phyloP scores from a whole-genome alignment of 306 rosid genomes.

The Cucumis hystrix region DNA sequence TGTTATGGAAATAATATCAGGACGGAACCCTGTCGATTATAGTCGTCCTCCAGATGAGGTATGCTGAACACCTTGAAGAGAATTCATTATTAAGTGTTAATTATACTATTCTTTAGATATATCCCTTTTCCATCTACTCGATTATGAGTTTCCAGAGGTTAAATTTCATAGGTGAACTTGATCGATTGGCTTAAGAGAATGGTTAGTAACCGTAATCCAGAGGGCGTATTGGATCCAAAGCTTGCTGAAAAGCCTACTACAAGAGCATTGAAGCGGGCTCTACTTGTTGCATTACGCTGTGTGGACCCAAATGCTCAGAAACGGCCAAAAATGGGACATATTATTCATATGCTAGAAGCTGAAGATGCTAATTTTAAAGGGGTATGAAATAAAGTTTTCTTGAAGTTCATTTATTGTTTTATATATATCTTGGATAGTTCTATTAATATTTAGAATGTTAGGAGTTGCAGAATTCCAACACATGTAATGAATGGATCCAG shows the following conservation, averaged over 20 bases:
- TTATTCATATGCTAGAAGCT: constrained; percentile 92
- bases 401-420: constrained; percentile 9
- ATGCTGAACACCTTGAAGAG: constrained; percentile 7
- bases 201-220: constrained; percentile 65
- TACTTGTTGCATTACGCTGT: constrained; percentile 80
- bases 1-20: constrained; percentile 76
- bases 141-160: constrained; percentile 1
- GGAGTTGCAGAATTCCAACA: not conserved
- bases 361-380: constrained; percentile 61
- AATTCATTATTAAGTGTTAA: not conserved
- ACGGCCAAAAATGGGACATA: constrained; percentile 82
- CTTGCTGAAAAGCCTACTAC: constrained; percentile 63
- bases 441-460: not conserved
- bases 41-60: constrained; percentile 75
- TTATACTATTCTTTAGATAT: not conserved
- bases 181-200: constrained; percentile 89
- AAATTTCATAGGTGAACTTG: constrained; percentile 53
- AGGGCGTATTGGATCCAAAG: constrained; percentile 75
- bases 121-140: not conserved
- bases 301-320: constrained; percentile 72
- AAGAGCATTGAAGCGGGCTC: constrained; percentile 68
- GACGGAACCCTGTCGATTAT: constrained; percentile 87
- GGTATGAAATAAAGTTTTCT: constrained; percentile 31
- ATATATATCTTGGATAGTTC: not conserved
- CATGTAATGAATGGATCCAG: not conserved